These are phyloP conservation scores for Barnettozyma siamensis DNA, from an alignment of 805 yeast genomes.

Conservation along the genomic window DNA sequence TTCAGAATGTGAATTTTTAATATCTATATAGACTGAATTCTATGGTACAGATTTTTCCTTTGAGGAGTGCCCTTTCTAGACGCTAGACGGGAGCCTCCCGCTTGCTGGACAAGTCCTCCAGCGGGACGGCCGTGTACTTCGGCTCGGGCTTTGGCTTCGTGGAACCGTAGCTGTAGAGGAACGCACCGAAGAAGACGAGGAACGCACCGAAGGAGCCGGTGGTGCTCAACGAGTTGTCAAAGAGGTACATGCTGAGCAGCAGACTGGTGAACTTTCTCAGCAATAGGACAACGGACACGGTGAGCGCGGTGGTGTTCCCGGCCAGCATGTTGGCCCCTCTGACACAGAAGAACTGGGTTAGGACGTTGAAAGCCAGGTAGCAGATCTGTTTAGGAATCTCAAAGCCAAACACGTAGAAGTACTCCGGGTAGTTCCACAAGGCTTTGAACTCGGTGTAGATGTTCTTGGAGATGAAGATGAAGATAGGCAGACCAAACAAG, in stretches of 20 bases:
- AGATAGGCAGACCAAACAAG: conserved; percentile 48
- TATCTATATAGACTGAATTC: too few relatives aligned
- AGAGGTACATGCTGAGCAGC: conserved; percentile 47
- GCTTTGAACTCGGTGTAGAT: conserved; percentile 29
- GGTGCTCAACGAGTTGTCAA: conserved; percentile 38
- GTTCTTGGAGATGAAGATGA: conserved; percentile 32
- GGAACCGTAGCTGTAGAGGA: conserved; percentile 35
- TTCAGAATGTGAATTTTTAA: too few relatives aligned
- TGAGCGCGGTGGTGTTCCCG: conserved; percentile 52
- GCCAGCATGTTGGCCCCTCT: conserved; percentile 62
- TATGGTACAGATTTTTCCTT: too few relatives aligned
- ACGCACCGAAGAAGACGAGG: conserved; percentile 51
- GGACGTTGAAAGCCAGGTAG: conserved; percentile 36
- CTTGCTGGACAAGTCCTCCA: conserved; percentile 3
- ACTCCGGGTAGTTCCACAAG: conserved; percentile 18
- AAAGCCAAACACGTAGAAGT: conserved; percentile 15
- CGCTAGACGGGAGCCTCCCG: too few relatives aligned
- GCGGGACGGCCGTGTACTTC: conserved; percentile 4
- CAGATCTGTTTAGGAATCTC: conserved; percentile 23
- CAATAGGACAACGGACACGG: conserved; percentile 54
- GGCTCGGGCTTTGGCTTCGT: conserved; percentile 22
- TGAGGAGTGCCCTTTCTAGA: too few relatives aligned
- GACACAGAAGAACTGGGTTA: conserved; percentile 58
- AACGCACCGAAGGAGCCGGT: conserved; percentile 42
- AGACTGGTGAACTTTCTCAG: conserved; percentile 59